Base-by-base conservation (phyloP, 129 eudicot species). In the Apium graveolens region DNA sequence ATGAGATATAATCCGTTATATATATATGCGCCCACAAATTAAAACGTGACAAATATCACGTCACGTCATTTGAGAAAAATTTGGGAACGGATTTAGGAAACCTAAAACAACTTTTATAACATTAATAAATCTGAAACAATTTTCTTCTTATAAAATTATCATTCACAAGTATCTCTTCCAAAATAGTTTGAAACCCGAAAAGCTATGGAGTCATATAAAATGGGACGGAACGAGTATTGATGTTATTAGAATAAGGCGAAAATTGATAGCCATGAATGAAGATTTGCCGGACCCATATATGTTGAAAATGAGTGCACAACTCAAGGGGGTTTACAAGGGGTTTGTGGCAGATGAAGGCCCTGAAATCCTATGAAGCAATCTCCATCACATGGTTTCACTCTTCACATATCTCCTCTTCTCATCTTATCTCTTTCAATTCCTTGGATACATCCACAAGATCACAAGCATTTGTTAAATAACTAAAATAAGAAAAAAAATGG, bases 301-400 rank as follows among this genome's bases (percentile, higher is more conserved):
- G 48, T 73, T 24, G 7, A 42, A 73, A 73, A 55, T 73, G 53
- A n/a, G 55, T 5, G 76, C 5, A 73, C 20, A 26, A 24, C 16
- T 18, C 48, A 69, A 2, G 18, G 43, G 43, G n/a, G 48, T 44
- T 35, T 11, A 38, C 27, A 37, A 21, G 11, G 1, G 48, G 29
- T 10, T 71, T 73, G 76, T 73, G 76, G 76, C 37, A n/a, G 11
- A 70, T 18, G 48, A 11, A 70, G 46, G 10, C 38, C 44, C 75
- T 38, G 45, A 38, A 70, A 70, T 70, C 74, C 17, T 7, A 70
- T 0, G 3, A 8, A 70, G 45, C 45, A 70, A 35, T 70, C 75
- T 70, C 49, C 75, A 70, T 70, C 75, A 38, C 75, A 70, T 37
- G 75, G 48, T 24, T 24, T 70, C 2, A 8, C 11, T 8, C 68